phyloP scores from a whole-genome alignment of 2,329 filamentous ascomycete species.

The Aspergillus ochraceoroseus region DNA sequence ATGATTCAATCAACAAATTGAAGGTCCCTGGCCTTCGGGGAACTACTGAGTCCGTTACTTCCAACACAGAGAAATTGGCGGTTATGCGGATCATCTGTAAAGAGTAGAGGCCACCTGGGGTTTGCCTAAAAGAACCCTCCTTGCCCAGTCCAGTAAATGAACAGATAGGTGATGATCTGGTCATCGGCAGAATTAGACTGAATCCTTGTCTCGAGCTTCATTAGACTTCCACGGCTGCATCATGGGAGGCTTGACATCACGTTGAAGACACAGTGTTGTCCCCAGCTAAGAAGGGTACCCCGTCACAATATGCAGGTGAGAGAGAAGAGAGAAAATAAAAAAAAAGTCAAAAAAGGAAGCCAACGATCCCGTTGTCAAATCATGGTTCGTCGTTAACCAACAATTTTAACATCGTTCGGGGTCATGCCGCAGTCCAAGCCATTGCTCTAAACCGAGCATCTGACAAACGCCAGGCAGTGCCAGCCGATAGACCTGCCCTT shows the following conservation, averaged over 20 bases:
- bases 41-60: slow-evolving; percentile 18
- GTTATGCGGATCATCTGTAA: slow-evolving; percentile 28
- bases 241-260: slow-evolving; percentile 25
- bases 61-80: slow-evolving; percentile 28
- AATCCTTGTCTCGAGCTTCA: slow-evolving; percentile 18
- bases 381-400: slow-evolving; percentile 20
- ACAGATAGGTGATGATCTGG: slow-evolving; percentile 12
- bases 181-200: slow-evolving; percentile 16
- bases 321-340: background rate
- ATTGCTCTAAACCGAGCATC: slow-evolving; percentile 18
- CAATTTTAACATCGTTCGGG: slow-evolving; percentile 15
- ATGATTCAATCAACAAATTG: slow-evolving; percentile 15
- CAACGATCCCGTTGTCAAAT: slow-evolving; percentile 23
- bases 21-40: slow-evolving; percentile 12
- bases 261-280: slow-evolving; percentile 19
- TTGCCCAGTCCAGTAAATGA: slow-evolving; percentile 15
- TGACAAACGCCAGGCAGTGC: slow-evolving; percentile 22
- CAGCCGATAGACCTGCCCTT: slow-evolving; percentile 8
- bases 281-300: slow-evolving; percentile 6
- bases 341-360: slow-evolving; percentile 10
- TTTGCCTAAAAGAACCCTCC: slow-evolving; percentile 15
- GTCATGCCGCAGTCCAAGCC: slow-evolving; percentile 23
- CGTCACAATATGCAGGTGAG: slow-evolving; percentile 22
- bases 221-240: slow-evolving; percentile 23
- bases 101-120: slow-evolving; percentile 16